Evolutionary conservation across 2,329 filamentous ascomycete genomes (phyloP), one percentile per base, ranked within the genome.

Genomic region (Colletotrichum scovillei): DNA sequence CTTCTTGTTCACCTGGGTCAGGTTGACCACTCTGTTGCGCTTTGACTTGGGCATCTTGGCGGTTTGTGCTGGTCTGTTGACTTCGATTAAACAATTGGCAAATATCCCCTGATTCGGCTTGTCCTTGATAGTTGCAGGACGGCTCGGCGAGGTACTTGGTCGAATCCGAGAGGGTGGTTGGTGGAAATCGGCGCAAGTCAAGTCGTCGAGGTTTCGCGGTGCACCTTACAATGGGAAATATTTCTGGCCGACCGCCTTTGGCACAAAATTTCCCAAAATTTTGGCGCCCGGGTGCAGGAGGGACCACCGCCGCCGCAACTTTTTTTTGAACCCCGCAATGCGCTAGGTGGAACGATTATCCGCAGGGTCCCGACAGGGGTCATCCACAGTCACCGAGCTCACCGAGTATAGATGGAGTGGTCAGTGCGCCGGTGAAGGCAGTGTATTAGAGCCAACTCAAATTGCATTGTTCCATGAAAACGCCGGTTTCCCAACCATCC

Each of bases 1-100:
- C 88, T 98, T 98, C 88, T 98, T 98, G 84, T 91, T 87, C 79
- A 97, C 95, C 88, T 97, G 93, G 78, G 95, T 95, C 82, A 98
- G 91, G 88, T 98, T 93, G 78, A 97, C 91, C 84, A 97, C 89
- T 85, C 93, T 96, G 79, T 93, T 90, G 85, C 97, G 94, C 89
- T 97, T 98, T 76, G 97, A 98, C 88, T 97, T 95, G 82, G 97
- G 97, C 97, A 99, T 99, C 77, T 80, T 87, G 82, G 76, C 76
- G 76, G 76, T 19, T 67, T 77, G 56, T 70, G 60, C 64, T 67
- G 67, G 74, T 14, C 22, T 58, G 42, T 22, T 2, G n/a, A 32
- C 28, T 58, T 42, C 19, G 2, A 22, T 42, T 42, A 12, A 11
- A 38, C 30, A 63, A 58, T 68, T 30, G 42, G 59, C 46, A 57